Percentiles rank a stretch among this genome's conserved stretches.
phyloP scores from a whole-genome alignment of 106 monocot genomes.

The Apostasia shenzhenica region DNA sequence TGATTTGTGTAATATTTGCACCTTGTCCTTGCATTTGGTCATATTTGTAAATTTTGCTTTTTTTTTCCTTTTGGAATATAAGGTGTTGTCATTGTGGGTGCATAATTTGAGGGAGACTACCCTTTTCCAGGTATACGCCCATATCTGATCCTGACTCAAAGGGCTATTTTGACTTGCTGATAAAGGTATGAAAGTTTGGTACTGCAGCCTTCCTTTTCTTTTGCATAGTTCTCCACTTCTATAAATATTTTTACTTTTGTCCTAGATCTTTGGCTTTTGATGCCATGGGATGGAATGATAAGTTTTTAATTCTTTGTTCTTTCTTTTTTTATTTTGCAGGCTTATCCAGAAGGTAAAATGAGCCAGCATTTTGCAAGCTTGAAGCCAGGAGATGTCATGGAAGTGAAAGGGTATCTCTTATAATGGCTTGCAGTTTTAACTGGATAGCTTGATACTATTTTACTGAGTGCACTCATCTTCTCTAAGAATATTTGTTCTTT shows the following conservation, averaged over 20 bases:
- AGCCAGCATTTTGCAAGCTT: constrained; percentile 78
- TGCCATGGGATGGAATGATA: too few relatives aligned
- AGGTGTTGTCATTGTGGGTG: too few relatives aligned
- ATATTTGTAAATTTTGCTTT: too few relatives aligned
- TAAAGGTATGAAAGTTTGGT: constrained; percentile 58
- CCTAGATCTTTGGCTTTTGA: too few relatives aligned
- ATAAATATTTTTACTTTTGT: not conserved
- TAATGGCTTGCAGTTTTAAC: not conserved
- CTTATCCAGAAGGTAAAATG: constrained; percentile 99
- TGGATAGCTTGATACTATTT: too few relatives aligned
- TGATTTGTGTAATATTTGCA: too few relatives aligned
- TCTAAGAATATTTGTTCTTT: not conserved
- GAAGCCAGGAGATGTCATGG: constrained; percentile 83
- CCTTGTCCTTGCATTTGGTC: too few relatives aligned
- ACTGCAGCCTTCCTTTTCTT: not conserved
- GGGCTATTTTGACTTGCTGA: constrained; percentile 91
- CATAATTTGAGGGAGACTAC: too few relatives aligned
- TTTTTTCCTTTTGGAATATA: too few relatives aligned
- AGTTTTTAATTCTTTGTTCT: not conserved
- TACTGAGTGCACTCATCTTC: not conserved
- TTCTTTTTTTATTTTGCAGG: constrained; percentile 25
- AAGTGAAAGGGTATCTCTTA: constrained; percentile 81
- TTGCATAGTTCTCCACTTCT: not conserved
- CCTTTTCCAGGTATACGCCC: constrained; percentile 73
- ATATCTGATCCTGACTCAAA: constrained; percentile 92